Evolutionary conservation across 345 rosid genomes (phyloP).

Genomic region (Euphorbia lathyris): DNA sequence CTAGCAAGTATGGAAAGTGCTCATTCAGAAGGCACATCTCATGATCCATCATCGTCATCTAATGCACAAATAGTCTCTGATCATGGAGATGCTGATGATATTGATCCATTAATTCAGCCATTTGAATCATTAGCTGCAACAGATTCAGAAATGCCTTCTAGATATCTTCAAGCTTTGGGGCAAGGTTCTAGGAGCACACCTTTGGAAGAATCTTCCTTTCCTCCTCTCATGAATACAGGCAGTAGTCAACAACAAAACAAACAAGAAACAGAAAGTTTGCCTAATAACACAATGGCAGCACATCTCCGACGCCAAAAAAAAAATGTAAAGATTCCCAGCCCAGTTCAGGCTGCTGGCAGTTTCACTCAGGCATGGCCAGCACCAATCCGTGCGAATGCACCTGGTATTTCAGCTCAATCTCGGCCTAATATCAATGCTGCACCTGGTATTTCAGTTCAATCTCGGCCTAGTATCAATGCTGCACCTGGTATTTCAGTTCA

Average conservation of each 20-base stretch:
- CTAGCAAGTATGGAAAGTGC: slow-evolving; percentile 53
- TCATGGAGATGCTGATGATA: slow-evolving; percentile 38
- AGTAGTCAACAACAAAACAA: slow-evolving; percentile 45
- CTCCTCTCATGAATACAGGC: slow-evolving; percentile 57
- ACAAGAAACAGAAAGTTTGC: slow-evolving; percentile 41
- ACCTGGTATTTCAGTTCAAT: slow-evolving; percentile 30
- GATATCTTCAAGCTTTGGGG: slow-evolving; percentile 86
- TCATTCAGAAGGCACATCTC: slow-evolving; percentile 28
- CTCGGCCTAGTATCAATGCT: slow-evolving; percentile 24
- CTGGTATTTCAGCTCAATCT: slow-evolving; percentile 31
- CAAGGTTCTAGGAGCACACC: slow-evolving; percentile 49
- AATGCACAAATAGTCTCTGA: slow-evolving; percentile 38
- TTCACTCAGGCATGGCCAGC: slow-evolving; percentile 64
- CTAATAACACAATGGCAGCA: slow-evolving; percentile 64
- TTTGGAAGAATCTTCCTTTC: slow-evolving; percentile 77
- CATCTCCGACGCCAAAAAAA: slow-evolving; percentile 48
- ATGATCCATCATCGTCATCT: slow-evolving; percentile 43
- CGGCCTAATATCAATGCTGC: slow-evolving; percentile 24
- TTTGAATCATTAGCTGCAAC: slow-evolving; percentile 47
- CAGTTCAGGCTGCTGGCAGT: slow-evolving; percentile 42
- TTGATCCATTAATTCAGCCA: slow-evolving; percentile 58
- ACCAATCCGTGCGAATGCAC: slow-evolving; percentile 33
- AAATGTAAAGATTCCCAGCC: slow-evolving; percentile 28
- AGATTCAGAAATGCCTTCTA: slow-evolving; percentile 54
- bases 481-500: slow-evolving; percentile 33